Conservation (phyloP, 768 basidiomycete genomes). For the Boletus rubescentipes region DNA sequence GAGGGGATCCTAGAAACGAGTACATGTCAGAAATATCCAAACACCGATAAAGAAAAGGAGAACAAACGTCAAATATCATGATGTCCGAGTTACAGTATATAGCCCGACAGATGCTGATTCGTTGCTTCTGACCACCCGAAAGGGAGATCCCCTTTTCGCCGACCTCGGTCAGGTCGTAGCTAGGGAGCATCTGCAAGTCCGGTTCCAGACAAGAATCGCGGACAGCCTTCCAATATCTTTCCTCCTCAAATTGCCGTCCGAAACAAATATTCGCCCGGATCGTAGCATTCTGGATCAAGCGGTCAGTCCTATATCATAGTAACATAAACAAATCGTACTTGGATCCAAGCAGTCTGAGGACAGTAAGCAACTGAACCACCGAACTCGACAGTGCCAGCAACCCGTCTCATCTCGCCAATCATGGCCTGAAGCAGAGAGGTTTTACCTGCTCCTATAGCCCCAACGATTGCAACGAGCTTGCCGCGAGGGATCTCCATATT, state of each 20-base stretch:
- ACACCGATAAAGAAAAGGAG: neutral
- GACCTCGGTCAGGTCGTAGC: slow-evolving; percentile 82
- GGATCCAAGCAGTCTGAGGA: slow-evolving; percentile 90
- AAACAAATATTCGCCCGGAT: slow-evolving; percentile 90
- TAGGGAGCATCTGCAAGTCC: slow-evolving; percentile 73
- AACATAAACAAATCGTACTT: slow-evolving; percentile 38
- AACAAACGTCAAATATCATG: slow-evolving; percentile 71
- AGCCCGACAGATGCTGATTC: slow-evolving; percentile 82
- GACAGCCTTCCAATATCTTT: slow-evolving; percentile 79
- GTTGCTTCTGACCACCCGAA: slow-evolving; percentile 80
- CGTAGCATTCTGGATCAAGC: slow-evolving; percentile 60
- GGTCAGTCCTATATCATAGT: neutral
- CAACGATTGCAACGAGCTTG: slow-evolving; percentile 81
- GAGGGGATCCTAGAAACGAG: slow-evolving; percentile 59
- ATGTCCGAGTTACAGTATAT: slow-evolving; percentile 87
- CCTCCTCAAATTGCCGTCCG: slow-evolving; percentile 77
- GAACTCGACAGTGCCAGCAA: slow-evolving; percentile 63
- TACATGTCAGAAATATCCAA: neutral
- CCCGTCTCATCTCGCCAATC: slow-evolving; percentile 81
- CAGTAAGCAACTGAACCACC: slow-evolving; percentile 81
- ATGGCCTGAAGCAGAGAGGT: slow-evolving; percentile 70
- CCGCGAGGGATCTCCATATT: slow-evolving; percentile 71
- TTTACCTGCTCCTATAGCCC: slow-evolving; percentile 58
- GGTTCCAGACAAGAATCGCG: slow-evolving; percentile 75
- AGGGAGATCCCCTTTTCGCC: slow-evolving; percentile 87